A percentile compares a stretch with the other conserved stretches of the same genome.
phyloP scores from a whole-genome alignment of 2,329 filamentous ascomycete genomes.

The Stagonosporopsis rhizophila region DNA sequence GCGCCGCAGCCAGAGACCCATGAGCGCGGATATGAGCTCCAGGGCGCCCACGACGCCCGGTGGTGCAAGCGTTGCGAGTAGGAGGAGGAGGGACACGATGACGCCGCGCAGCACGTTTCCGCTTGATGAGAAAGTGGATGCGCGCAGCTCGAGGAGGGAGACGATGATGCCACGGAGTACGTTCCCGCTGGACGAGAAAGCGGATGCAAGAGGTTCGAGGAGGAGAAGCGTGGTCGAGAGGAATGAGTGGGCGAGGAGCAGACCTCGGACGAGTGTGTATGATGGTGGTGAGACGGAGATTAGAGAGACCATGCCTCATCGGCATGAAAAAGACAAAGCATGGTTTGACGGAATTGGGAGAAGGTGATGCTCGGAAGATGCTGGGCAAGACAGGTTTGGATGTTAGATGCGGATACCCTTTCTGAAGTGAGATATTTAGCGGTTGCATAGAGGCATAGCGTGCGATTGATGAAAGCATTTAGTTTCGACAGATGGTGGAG shows the following conservation, averaged over 20 bases:
- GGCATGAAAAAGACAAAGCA: slow-evolving; percentile 40
- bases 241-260: slow-evolving; percentile 24
- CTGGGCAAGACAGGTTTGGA: slow-evolving; percentile 5
- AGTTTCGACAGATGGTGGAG: background rate
- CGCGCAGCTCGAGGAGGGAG: slow-evolving; percentile 22
- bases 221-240: slow-evolving; percentile 18
- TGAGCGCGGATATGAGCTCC: slow-evolving; percentile 26
- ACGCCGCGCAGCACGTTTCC: slow-evolving; percentile 32
- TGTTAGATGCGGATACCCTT: slow-evolving; percentile 15
- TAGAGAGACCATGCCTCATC: slow-evolving; percentile 44
- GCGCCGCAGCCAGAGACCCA: slow-evolving; percentile 20
- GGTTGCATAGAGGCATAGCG: slow-evolving; percentile 13
- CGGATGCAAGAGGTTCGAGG: slow-evolving; percentile 10
- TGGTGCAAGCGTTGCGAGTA: slow-evolving; percentile 12
- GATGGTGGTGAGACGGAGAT: slow-evolving; percentile 43
- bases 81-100: slow-evolving; percentile 31
- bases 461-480: background rate
- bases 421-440: slow-evolving; percentile 14
- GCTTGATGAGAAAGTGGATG: slow-evolving; percentile 22
- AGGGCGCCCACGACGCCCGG: slow-evolving; percentile 5
- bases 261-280: slow-evolving; percentile 33
- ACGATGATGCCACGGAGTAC: slow-evolving; percentile 32
- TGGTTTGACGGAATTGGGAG: slow-evolving; percentile 43
- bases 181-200: slow-evolving; percentile 27
- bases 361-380: background rate